Evolutionary conservation across 2,329 filamentous ascomycete species (phyloP).

Genomic region (Drechslera avenae): DNA sequence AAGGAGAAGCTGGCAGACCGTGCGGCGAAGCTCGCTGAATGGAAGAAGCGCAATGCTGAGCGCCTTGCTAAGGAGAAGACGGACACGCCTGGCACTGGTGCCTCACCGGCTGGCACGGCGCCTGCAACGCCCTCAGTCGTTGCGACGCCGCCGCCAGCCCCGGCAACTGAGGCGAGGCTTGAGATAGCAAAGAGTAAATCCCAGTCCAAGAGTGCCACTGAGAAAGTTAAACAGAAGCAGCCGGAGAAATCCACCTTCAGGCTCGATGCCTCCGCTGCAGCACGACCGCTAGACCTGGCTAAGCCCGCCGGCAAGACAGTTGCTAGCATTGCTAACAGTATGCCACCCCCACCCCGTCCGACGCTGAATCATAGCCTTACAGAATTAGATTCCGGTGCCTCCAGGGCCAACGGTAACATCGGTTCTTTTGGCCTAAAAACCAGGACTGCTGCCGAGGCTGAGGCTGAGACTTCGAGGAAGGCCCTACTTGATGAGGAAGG

Average conservation of each 20-base stretch:
- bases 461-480: constrained; percentile 70
- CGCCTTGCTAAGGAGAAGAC: constrained; percentile 67
- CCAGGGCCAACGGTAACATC: constrained; percentile 73
- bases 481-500: constrained; percentile 80
- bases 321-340: constrained; percentile 25
- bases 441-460: constrained; percentile 68
- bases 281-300: constrained; percentile 32
- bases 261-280: constrained; percentile 40
- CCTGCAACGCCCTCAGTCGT: constrained; percentile 61
- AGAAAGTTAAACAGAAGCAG: constrained; percentile 69
- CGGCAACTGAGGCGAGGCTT: constrained; percentile 40
- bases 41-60: constrained; percentile 71
- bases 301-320: constrained; percentile 36
- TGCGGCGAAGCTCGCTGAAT: constrained; percentile 65
- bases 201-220: constrained; percentile 83
- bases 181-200: constrained; percentile 69
- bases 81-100: constrained; percentile 63
- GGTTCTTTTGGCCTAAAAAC: constrained; percentile 80
- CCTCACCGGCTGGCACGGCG: constrained; percentile 66
- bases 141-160: constrained; percentile 38
- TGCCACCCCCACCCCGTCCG: too few species aligned
- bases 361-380: constrained; percentile 20
- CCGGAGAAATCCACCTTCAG: constrained; percentile 47
- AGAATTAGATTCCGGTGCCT: constrained; percentile 50
- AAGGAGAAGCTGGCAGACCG: constrained; percentile 34